phyloP scores from a whole-genome alignment of 139 green algal species.

The Deuterostichococcus epilithicus region DNA sequence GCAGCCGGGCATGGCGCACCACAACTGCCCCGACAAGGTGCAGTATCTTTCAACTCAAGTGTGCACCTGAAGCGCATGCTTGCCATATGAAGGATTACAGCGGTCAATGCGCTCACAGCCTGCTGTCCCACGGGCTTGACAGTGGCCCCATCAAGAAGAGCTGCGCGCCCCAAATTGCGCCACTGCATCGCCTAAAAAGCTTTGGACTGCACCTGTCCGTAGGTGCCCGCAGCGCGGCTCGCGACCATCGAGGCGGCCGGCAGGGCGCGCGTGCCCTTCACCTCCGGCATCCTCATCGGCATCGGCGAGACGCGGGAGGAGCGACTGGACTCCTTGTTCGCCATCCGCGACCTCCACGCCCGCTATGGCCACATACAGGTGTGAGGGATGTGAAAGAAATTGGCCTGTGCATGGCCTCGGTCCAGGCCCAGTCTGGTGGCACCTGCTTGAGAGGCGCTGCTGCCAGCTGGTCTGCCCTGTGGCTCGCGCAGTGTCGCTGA shows the following conservation, averaged over 20 bases:
- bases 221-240: conserved; percentile 50
- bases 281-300: conserved; percentile 77
- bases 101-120: no score
- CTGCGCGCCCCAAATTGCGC: no score
- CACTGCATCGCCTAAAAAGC: no score
- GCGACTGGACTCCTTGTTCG: conserved; percentile 53
- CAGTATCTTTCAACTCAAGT: neutral
- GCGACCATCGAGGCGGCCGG: conserved; percentile 63
- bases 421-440: neutral
- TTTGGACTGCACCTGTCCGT: neutral
- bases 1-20: conserved; percentile 58
- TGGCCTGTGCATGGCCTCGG: neutral
- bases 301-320: conserved; percentile 77
- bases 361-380: conserved; percentile 65
- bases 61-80: neutral
- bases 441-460: neutral
- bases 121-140: no score
- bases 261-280: conserved; percentile 67
- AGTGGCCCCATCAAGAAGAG: no score
- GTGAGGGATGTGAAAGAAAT: neutral
- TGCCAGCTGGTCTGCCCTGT: no score
- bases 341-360: conserved; percentile 45
- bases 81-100: neutral
- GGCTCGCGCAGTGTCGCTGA: no score
- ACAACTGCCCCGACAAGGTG: conserved; percentile 79